Evolutionary conservation across 2,329 filamentous ascomycete species (phyloP).

Genomic region (Ophiostoma australiae): DNA sequence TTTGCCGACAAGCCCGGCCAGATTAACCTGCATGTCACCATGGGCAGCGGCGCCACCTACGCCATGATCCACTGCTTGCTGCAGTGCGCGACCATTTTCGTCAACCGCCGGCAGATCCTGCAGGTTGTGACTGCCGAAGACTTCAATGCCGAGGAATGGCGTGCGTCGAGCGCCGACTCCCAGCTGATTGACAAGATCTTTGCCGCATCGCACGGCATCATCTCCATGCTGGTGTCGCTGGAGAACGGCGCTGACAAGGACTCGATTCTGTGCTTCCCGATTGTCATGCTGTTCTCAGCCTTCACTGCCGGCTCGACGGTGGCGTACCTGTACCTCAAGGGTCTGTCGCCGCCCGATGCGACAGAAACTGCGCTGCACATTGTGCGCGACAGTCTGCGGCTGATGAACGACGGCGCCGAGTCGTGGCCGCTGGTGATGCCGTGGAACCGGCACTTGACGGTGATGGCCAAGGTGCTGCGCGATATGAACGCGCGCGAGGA

Average conservation of each 20-base stretch:
- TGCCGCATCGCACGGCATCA: conserved; percentile 55
- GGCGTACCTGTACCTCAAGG: conserved; percentile 59
- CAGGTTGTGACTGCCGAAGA: conserved; percentile 51
- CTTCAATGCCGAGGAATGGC: conserved; percentile 53
- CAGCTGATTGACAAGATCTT: conserved; percentile 54
- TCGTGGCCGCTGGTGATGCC: conserved; percentile 56
- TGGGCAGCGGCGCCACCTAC: conserved; percentile 59
- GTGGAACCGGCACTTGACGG: conserved; percentile 56
- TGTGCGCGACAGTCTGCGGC: conserved; percentile 54
- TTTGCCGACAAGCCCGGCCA: conserved; percentile 58
- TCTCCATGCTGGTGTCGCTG: conserved; percentile 51
- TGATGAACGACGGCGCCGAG: conserved; percentile 55
- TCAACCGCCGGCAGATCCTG: conserved; percentile 55
- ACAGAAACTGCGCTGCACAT: conserved; percentile 54
- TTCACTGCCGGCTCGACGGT: conserved; percentile 58
- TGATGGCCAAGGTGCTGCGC: conserved; percentile 57
- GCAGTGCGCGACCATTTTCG: conserved; percentile 57
- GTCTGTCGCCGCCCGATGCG: conserved; percentile 51
- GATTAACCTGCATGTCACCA: conserved; percentile 58
- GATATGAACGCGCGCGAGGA: conserved; percentile 44
- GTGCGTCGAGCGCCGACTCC: conserved; percentile 42
- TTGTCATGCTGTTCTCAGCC: conserved; percentile 59
- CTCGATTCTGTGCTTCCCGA: conserved; percentile 54
- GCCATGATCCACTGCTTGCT: conserved; percentile 59
- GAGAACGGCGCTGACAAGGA: conserved; percentile 56